A percentile compares a stretch with the other conserved stretches of the same genome.
Evolutionary conservation across 495 filamentous ascomycete genomes (phyloP).

Genomic region (Neurospora terricola): DNA sequence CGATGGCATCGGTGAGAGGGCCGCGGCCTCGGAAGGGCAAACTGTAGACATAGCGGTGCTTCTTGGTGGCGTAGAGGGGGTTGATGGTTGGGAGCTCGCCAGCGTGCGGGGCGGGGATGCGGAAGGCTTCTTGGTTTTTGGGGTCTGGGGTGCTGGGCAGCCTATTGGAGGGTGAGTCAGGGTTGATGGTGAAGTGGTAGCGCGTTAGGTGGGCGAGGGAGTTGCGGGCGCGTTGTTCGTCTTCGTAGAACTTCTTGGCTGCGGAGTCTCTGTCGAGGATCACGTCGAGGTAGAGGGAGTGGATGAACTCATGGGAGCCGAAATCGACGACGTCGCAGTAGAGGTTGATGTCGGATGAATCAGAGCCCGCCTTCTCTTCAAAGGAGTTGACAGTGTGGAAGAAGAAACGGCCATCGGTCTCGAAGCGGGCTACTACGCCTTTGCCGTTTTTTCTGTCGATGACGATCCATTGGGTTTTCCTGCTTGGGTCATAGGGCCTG

Average conservation of each 20-base stretch:
- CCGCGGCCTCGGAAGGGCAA: slow-evolving; percentile 46
- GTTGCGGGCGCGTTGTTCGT: slow-evolving; percentile 22
- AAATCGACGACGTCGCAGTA: slow-evolving; percentile 49
- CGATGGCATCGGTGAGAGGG: slow-evolving; percentile 54
- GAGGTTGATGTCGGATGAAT: slow-evolving; percentile 22
- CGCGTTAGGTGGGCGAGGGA: slow-evolving; percentile 30
- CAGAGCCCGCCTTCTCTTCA: slow-evolving; percentile 37
- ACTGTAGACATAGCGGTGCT: slow-evolving; percentile 57
- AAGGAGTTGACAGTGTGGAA: slow-evolving; percentile 73
- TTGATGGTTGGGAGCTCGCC: slow-evolving; percentile 64
- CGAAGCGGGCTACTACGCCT: slow-evolving; percentile 51
- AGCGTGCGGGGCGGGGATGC: slow-evolving; percentile 26
- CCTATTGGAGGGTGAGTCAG: background rate
- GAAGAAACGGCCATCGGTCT: slow-evolving; percentile 54
- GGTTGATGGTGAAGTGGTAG: slow-evolving; percentile 34
- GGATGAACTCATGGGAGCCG: slow-evolving; percentile 43
- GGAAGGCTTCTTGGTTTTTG: slow-evolving; percentile 22
- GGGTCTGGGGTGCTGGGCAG: background rate
- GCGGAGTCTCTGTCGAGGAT: slow-evolving; percentile 31
- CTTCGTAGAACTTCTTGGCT: slow-evolving; percentile 16
- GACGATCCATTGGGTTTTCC: slow-evolving; percentile 56
- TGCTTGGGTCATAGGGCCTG: slow-evolving; percentile 37
- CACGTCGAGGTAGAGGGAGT: slow-evolving; percentile 50
- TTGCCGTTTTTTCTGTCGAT: slow-evolving; percentile 44
- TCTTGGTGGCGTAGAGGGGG: slow-evolving; percentile 39